Conservation (phyloP, 2,329 filamentous ascomycete species). For the Penicillium brasilianum region DNA sequence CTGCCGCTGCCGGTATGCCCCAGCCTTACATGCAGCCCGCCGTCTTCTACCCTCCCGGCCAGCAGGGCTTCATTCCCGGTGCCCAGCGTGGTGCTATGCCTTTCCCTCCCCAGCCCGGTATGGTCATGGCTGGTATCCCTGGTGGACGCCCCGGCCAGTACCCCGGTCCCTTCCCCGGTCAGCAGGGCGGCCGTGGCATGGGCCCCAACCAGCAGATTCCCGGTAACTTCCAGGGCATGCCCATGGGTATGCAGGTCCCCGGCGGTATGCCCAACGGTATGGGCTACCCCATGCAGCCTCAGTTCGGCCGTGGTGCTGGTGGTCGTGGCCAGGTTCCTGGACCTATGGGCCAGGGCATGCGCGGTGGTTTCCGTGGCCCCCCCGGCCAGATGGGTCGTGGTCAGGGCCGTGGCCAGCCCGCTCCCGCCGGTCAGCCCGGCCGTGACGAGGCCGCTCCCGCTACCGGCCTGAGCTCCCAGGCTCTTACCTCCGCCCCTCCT, state of each 20-base stretch:
- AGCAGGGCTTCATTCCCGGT: conserved; percentile 61
- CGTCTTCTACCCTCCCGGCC: conserved; percentile 87
- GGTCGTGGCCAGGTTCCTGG: conserved; percentile 70
- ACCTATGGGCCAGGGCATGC: conserved; percentile 65
- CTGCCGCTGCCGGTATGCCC: conserved; percentile 85
- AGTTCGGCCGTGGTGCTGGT: conserved; percentile 70
- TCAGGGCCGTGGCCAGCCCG: conserved; percentile 50
- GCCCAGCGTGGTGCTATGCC: conserved; percentile 65
- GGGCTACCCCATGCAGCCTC: conserved; percentile 82
- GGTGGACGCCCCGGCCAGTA: conserved; percentile 86
- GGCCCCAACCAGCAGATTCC: conserved; percentile 83
- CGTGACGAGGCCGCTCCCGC: conserved; percentile 44
- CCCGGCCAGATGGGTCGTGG: conserved; percentile 51
- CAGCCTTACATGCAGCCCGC: conserved; percentile 81
- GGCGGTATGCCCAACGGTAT: conserved; percentile 77
- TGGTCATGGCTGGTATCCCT: conserved; percentile 70
- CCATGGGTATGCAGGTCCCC: conserved; percentile 64
- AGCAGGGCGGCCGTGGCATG: conserved; percentile 85
- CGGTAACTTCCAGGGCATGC: conserved; percentile 78
- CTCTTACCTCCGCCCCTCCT: conserved; percentile 60
- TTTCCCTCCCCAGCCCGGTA: conserved; percentile 61
- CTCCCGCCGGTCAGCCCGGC: conserved; percentile 41
- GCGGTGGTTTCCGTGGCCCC: conserved; percentile 53
- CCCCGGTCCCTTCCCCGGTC: conserved; percentile 76
- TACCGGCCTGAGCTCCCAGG: conserved; percentile 55